Base-by-base conservation (phyloP, 208 protist genomes). In the Naegleria lovaniensis region DNA sequence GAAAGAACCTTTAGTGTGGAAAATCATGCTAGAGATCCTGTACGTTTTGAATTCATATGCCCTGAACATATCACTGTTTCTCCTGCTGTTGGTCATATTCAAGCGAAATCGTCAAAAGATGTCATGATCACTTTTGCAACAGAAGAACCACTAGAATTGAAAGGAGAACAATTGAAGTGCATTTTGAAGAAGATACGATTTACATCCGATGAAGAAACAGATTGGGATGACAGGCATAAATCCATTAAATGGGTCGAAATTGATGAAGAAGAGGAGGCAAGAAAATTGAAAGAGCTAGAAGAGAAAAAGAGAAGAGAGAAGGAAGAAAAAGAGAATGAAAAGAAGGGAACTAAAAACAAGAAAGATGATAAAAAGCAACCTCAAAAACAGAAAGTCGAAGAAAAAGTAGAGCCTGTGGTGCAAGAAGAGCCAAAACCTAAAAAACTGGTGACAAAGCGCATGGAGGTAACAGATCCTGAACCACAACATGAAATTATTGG, bases 1-100 rank as follows among this genome's bases (percentile, higher is more conserved):
- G 91, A 92, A 75, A 91, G 94, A 87, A 93, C 92, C 1, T 97
- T 99, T 91, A 92, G 91, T 5, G 90, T 98, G 58, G 91, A 93
- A 55, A 99, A 98, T 94, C 96, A 97, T 92, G 95, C 94, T 43
- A 87, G 88, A 25, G 90, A 93, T 51, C 55, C 92, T 43, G 48
- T 97, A 51, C 95, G 97, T 36, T 99, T 97, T 92, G 90, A 94
- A 76, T 98, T 95, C 95, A 85, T 92, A 40, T 36, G 29, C 6
- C 22, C 43, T 40, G 58, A 38, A 6, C 19, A 91, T 40, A 90
- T 97, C 25, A 85, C 75, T 1, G 90, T 97, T 85, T 93, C 93
- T 15, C 95, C 95, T 48, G 29, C 29, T 7, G 48, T 94, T 58
- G 95, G 94, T 36, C 95, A 96, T 85, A 36, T 96, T 0, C 90